Evolutionary conservation across 2,329 filamentous ascomycete genomes (phyloP), one percentile per base, ranked within the genome.

Genomic region (Daldinia eschscholtzii): DNA sequence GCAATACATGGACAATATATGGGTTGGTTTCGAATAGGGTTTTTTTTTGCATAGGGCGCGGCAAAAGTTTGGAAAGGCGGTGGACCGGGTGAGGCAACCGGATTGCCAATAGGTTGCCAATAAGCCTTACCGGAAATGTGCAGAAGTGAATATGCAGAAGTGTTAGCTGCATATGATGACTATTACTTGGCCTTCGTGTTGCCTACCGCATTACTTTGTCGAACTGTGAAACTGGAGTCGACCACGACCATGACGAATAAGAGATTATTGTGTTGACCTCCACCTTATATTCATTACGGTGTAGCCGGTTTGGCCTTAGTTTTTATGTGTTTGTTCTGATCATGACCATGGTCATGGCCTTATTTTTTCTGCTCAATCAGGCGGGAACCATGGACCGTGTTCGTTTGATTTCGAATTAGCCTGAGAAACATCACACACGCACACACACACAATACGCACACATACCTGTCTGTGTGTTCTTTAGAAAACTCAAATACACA

Each of bases 111-210:
- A 23, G 20, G 48, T 23, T 23, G 20, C 20, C 20, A 59, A 58
- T 50, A 46, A 46, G 50, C 10, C 20, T 39, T 57, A 57, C 4
- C 53, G 55, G 42, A 50, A 52, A 64, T 42, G 67, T 52, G 61
- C 61, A 55, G 41, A 46, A 33, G 57, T 35, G 44, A 20, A 59
- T 44, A 15, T 28, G 61, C 64, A 70, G 46, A 39, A 33, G 42
- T 64, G 39, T 62, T 39, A 61, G 57, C 57, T 61, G 61, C 64
- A 59, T 46, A n/a, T 64, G 12, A 33, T 55, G 28, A 35, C 59
- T 62, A 56, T 46, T 60, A 56, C 50, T 57, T 63, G 48, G 41
- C 30, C 44, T 56, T 55, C 41, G 30, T 28, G 30, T 41, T 58
- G 42, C 30, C 20, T 35, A 28, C 28, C 41, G 20, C 18, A 10